phyloP scores from a whole-genome alignment of 2,329 filamentous ascomycete species.

The Verticillium nonalfalfae region DNA sequence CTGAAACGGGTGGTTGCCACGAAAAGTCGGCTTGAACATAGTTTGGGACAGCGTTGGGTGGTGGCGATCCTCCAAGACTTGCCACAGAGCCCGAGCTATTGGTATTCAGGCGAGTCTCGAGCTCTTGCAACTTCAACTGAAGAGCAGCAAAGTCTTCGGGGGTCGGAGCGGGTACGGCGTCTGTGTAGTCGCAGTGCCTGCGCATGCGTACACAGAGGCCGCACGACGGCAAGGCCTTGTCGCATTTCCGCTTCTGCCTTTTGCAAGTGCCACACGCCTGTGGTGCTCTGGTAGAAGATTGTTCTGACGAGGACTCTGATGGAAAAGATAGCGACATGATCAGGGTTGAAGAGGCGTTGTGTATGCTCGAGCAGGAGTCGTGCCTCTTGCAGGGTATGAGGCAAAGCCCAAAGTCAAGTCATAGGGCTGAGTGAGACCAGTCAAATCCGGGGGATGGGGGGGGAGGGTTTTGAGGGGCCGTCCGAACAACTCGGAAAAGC shows the following conservation, averaged over 20 bases:
- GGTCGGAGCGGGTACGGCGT: slow-evolving; percentile 25
- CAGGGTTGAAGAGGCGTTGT: neutral
- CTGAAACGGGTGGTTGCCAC: neutral
- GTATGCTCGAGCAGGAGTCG: neutral
- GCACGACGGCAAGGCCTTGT: slow-evolving; percentile 42
- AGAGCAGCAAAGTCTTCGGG: slow-evolving; percentile 31
- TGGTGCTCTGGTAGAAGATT: neutral
- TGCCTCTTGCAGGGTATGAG: neutral
- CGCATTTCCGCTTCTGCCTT: slow-evolving; percentile 43
- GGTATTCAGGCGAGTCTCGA: slow-evolving; percentile 26
- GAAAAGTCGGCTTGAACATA: neutral
- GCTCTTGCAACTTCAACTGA: slow-evolving; percentile 26
- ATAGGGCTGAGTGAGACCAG: neutral
- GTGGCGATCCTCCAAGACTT: slow-evolving; percentile 1
- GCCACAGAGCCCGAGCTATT: neutral
- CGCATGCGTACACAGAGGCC: slow-evolving; percentile 36
- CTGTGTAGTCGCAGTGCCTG: slow-evolving; percentile 33
- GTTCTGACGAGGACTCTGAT: neutral
- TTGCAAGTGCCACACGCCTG: slow-evolving; percentile 7
- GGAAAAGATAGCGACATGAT: neutral
- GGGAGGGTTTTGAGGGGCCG: neutral
- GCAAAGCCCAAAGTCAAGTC: neutral
- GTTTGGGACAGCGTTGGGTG: neutral
- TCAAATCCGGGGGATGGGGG: neutral
- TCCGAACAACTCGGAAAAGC: neutral